Base-by-base conservation (phyloP, 1,139 yeast genomes). In the Protomyces lactucae-debilis region DNA sequence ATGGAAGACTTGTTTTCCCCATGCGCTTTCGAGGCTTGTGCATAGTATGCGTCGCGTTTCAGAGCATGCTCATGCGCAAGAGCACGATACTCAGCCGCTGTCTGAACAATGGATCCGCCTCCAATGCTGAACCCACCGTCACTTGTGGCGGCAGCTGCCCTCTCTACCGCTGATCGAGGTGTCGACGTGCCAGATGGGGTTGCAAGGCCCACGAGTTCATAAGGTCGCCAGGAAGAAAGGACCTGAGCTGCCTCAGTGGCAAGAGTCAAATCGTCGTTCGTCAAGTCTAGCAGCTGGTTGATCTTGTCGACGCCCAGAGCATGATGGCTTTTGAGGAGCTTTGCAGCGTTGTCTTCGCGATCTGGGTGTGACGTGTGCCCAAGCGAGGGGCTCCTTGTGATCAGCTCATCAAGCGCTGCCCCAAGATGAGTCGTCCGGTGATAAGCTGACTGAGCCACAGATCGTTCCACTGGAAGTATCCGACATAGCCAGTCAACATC, bases 21-120 rank as follows among this genome's bases (percentile, higher is more conserved):
- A 28, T 61, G 53, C 5, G 65, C 67, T 16, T 40, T 25, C 35
- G 66, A 57, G 3, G 67, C 65, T 23, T 61, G 57, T 25, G 55
- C 43, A 37, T 63, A 65, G 9, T 57, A 64, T 23, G 55, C 57
- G 46, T 65, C 60, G 32, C 67, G 64, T 18, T 18, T 45, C 8
- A 23, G 43, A 3, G 57, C 46, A 28, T 32, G 52, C n/a, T 57
- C 67, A 3, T 55, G 54, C 18, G 67, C 65, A 32, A 64, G 21
- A 2, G 53, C 61, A 12, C 60, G 51, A 55, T 61, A 64, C 43
- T 64, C 60, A 16, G 48, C 45, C 23, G 64, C 51, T 4, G 55
- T 18, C 39, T 36, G 39, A 36, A 55, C 61, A 16, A 36, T 39
- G 14, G 52, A 9, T 28, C 32, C 32, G 32, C 8, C 5, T 1